phyloP scores from a whole-genome alignment of 2,329 filamentous ascomycete species.

The Xylaria sp. region DNA sequence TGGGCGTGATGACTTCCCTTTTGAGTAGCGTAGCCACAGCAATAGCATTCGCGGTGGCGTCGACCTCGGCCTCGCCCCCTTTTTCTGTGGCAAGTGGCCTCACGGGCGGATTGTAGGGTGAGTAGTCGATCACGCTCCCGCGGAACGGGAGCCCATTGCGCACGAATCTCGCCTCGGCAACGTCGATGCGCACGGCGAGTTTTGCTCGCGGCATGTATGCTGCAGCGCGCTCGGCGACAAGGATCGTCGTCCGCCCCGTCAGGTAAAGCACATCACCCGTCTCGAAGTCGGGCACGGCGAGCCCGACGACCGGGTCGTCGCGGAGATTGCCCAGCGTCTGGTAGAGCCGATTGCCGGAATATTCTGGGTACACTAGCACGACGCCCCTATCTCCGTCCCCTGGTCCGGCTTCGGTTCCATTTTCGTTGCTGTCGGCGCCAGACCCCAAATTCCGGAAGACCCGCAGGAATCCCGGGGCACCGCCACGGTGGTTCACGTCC shows the following conservation, averaged over 20 bases:
- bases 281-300: slow-evolving; percentile 79
- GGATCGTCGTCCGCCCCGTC: slow-evolving; percentile 74
- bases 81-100: slow-evolving; percentile 72
- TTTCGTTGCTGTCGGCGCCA: slow-evolving; percentile 45
- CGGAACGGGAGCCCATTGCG: slow-evolving; percentile 74
- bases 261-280: slow-evolving; percentile 79
- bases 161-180: slow-evolving; percentile 72
- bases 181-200: slow-evolving; percentile 75
- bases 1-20: slow-evolving; percentile 71
- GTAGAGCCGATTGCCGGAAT: slow-evolving; percentile 85
- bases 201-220: slow-evolving; percentile 74
- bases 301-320: slow-evolving; percentile 72
- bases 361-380: slow-evolving; percentile 81
- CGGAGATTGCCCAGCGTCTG: slow-evolving; percentile 84
- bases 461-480: slow-evolving; percentile 77
- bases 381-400: slow-evolving; percentile 42
- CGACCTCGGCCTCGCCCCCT: neutral
- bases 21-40: slow-evolving; percentile 66
- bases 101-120: slow-evolving; percentile 83
- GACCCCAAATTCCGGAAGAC: slow-evolving; percentile 66
- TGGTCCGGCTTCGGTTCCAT: neutral
- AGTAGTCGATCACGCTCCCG: slow-evolving; percentile 67
- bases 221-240: slow-evolving; percentile 72
- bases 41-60: slow-evolving; percentile 21
- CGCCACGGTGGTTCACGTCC: slow-evolving; percentile 87